Conservation (phyloP, 495 filamentous ascomycete species). For the Geopyxis carbonaria region DNA sequence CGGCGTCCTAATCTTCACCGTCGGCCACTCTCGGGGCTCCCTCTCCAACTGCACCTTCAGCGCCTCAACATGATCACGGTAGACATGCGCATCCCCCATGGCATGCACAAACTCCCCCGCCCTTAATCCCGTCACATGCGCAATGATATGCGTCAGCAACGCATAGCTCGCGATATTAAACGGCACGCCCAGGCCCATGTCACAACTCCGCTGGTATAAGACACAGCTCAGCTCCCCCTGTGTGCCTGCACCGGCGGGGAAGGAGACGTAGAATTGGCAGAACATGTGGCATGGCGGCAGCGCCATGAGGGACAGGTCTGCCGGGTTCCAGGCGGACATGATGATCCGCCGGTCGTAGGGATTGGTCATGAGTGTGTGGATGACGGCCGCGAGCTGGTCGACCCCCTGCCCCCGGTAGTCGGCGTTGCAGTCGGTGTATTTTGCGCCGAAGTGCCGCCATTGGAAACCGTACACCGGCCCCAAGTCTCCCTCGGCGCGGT, state of each 20-base stretch:
- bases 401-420: constrained; percentile 83
- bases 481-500: constrained; percentile 72
- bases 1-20: constrained; percentile 48
- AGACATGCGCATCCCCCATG: constrained; percentile 95
- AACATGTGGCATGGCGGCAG: constrained; percentile 98
- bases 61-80: constrained; percentile 82
- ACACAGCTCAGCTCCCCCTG: constrained; percentile 62
- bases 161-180: constrained; percentile 96
- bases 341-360: constrained; percentile 85
- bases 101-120: constrained; percentile 75
- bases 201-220: constrained; percentile 84
- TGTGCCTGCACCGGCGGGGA: no score
- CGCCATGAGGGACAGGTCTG: constrained; percentile 74
- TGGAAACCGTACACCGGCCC: constrained; percentile 98
- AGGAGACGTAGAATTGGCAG: constrained; percentile 90
- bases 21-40: constrained; percentile 68
- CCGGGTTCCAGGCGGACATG: constrained; percentile 82
- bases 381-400: constrained; percentile 75
- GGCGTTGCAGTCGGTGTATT: constrained; percentile 57
- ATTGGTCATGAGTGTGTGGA: constrained; percentile 59
- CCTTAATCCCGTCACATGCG: constrained; percentile 63
- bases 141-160: constrained; percentile 82
- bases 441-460: constrained; percentile 93
- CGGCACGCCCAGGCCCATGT: constrained; percentile 93
- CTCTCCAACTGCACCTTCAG: constrained; percentile 61